Base-by-base conservation (phyloP, 1,139 yeast genomes). In the Hanseniaspora uvarum region DNA sequence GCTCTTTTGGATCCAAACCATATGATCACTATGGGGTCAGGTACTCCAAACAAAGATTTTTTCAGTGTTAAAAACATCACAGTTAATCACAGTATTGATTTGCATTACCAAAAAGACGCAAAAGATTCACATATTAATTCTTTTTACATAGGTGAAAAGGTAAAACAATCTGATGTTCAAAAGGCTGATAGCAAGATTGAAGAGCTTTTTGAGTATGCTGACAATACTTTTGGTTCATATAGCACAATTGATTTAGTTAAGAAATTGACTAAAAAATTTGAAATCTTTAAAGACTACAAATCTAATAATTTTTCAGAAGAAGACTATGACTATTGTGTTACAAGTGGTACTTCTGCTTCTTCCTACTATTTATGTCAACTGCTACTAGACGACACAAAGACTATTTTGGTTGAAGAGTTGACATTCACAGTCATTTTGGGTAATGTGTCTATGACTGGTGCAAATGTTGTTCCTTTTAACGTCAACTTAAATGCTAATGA, bases 391-490 rank as follows among this genome's bases (percentile, higher is more conserved):
- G 64, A 60, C 38, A 78, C 73, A 21, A 84, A 81, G 59, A 74
- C 80, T 0, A 70, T 81, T n/a, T 66, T 82, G 57, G 71, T 80
- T 58, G 88, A 82, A 59, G 85, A 80, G 61, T 79, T 79, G 62
- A 78, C 84, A 0, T 80, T 79, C 64, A 71, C 79, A 2, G 83
- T 82, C 1, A 72, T 77, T 53, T 69, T 78, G 58, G 68, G 70
- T 56, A 70, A 71, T 55, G 70, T 77, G 7, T 60, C 57, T 6
- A 71, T 74, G 56, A 68, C 70, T n/a, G 78, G 79, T 10, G 83
- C 74, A 1, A 69, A 68, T 21, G 66, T 76, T 0, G 72, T 79
- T 7, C 83, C 84, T 1, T 63, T 78, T 8, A 77, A 75, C 61
- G 64, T 79, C 57, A 65, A 72, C 58, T 64, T 77, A 43, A 54